Conservation (phyloP, 345 rosid species). For the Brassica cretica region DNA sequence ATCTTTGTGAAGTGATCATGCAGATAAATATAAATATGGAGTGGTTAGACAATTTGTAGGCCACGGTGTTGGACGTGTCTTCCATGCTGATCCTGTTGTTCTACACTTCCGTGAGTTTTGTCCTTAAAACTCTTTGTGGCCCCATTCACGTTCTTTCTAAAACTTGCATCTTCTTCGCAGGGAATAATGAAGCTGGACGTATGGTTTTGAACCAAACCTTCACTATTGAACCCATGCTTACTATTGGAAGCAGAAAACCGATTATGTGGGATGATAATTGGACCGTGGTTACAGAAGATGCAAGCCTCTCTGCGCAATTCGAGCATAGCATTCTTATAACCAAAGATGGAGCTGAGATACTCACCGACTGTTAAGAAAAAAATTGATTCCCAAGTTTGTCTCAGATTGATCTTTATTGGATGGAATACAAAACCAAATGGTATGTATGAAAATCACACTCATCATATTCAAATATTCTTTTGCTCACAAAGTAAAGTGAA, state of each 20-base stretch:
- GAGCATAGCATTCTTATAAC: constrained; percentile 92
- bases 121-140: no score
- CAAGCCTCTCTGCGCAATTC: constrained; percentile 91
- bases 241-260: constrained; percentile 78
- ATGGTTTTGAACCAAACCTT: constrained; percentile 94
- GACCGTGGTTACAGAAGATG: constrained; percentile 92
- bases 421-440: constrained; percentile 8
- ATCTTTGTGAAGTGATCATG: constrained; percentile 53
- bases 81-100: constrained; percentile 88
- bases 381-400: constrained; percentile 2
- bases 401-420: constrained; percentile 9
- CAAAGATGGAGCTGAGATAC: constrained; percentile 77
- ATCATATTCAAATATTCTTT: constrained; percentile 21
- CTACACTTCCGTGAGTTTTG: constrained; percentile 65
- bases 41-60: constrained; percentile 86
- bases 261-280: constrained; percentile 88
- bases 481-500: constrained; percentile 8
- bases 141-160: no score
- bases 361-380: constrained; percentile 53
- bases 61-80: constrained; percentile 91
- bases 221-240: constrained; percentile 95
- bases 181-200: constrained; percentile 74
- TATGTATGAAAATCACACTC: constrained; percentile 20
- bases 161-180: constrained; percentile 35
- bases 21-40: constrained; percentile 75